Evolutionary conservation across 306 rosid genomes (phyloP).

Genomic region (Lathyrus tuberosus): DNA sequence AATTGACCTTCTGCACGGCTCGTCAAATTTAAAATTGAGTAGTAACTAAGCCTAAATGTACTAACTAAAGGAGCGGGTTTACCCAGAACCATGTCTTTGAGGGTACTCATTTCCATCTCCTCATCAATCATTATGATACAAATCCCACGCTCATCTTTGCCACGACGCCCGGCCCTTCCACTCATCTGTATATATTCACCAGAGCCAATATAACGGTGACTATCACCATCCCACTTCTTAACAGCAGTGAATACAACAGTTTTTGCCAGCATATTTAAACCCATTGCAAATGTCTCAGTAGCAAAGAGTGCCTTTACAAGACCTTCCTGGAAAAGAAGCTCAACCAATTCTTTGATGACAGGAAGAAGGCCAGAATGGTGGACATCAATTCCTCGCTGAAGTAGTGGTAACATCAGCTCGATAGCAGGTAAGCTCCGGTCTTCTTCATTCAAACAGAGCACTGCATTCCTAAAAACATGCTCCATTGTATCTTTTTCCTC

Average conservation of each 20-base stretch:
- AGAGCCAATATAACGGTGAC: constrained; percentile 93
- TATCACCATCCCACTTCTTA: constrained; percentile 99
- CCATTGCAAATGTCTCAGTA: constrained; percentile 99
- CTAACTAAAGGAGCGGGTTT: constrained; percentile 97
- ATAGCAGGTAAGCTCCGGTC: constrained; percentile 94
- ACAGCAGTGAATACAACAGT: constrained; percentile 96
- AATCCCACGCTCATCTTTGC: constrained; percentile 96
- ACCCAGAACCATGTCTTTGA: constrained; percentile 95
- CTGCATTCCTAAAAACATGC: constrained; percentile 75
- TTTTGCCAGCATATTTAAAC: constrained; percentile 98
- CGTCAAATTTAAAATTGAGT: constrained; percentile 95
- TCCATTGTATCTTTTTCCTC: constrained; percentile 89
- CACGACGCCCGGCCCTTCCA: constrained; percentile 99
- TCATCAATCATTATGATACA: constrained; percentile 97
- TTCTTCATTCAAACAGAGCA: constrained; percentile 90
- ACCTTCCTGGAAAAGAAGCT: constrained; percentile 98
- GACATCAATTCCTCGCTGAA: constrained; percentile 96
- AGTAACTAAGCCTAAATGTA: constrained; percentile 98
- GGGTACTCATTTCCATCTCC: constrained; percentile 97
- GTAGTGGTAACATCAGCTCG: constrained; percentile 89
- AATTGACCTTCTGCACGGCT: constrained; percentile 99
- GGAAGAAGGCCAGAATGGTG: constrained; percentile 99
- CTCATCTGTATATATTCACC: constrained; percentile 99
- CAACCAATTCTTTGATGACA: constrained; percentile 93
- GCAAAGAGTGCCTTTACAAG: constrained; percentile 99